phyloP scores from a whole-genome alignment of 306 rosid genomes.

The Gynostemma pentaphyllum region DNA sequence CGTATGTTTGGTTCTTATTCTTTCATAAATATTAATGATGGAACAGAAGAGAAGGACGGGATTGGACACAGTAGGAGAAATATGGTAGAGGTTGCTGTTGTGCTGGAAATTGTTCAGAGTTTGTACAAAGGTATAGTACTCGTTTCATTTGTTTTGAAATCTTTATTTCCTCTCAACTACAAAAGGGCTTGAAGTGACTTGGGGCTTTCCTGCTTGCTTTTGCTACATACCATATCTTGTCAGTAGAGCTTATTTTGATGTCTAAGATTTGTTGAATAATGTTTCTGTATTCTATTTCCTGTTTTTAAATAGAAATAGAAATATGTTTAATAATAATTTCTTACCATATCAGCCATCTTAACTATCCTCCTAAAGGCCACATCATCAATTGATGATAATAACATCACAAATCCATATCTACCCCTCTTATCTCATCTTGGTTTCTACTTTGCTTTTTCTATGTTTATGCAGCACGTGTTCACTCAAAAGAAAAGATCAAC shows the following conservation, averaged over 20 bases:
- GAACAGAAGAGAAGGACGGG: constrained; percentile 55
- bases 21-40: constrained; percentile 47
- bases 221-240: too few relatives aligned
- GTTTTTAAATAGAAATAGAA: too few relatives aligned
- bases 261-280: too few relatives aligned
- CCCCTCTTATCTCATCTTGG: not conserved
- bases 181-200: too few relatives aligned
- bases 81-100: constrained; percentile 51
- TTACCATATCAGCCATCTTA: too few relatives aligned
- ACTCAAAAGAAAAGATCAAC: constrained; percentile 23
- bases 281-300: too few relatives aligned
- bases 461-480: constrained; percentile 29
- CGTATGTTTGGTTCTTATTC: constrained; percentile 64
- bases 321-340: too few relatives aligned
- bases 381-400: not conserved
- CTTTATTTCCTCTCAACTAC: not conserved
- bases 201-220: too few relatives aligned
- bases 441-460: not conserved
- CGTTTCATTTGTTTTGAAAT: not conserved
- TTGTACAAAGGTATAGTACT: constrained; percentile 37
- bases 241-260: too few relatives aligned
- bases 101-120: constrained; percentile 30
- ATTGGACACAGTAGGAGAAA: constrained; percentile 52
- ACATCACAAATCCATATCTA: too few relatives aligned
- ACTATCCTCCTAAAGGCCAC: too few relatives aligned